These are phyloP conservation scores for Leersia perrieri DNA, from an alignment of 176 grass and related monocot species.

Conservation along the genomic window DNA sequence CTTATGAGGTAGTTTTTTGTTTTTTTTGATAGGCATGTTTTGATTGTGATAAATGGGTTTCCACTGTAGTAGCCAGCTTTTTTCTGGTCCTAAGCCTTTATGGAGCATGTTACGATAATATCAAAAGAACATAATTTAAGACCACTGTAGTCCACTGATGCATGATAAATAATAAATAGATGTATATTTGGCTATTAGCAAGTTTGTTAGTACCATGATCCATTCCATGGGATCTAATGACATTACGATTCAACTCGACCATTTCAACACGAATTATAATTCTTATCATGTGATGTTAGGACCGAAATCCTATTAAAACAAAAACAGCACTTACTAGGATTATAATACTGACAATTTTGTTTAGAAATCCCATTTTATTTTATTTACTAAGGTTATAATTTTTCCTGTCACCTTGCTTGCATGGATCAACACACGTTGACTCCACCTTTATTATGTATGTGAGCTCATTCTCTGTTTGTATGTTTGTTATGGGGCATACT, in stretches of 20 bases:
- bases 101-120: constrained; percentile 1
- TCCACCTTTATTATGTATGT: constrained; percentile 1
- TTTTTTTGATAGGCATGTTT: neutral
- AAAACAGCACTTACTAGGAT: neutral
- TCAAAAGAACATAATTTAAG: neutral
- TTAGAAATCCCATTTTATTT: neutral
- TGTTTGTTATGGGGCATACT: neutral
- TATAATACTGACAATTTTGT: neutral
- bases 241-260: neutral
- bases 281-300: neutral
- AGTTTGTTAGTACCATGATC: neutral
- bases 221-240: neutral
- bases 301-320: neutral
- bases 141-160: too few relatives aligned
- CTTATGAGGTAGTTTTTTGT: neutral
- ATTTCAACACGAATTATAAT: neutral
- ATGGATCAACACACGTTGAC: constrained; percentile 14
- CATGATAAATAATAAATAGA: neutral
- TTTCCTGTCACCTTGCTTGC: constrained; percentile 18
- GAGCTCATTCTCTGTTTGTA: neutral
- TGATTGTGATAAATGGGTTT: neutral
- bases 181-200: neutral
- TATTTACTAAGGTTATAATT: neutral
- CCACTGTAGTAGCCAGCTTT: neutral
- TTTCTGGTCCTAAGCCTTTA: neutral